Evolutionary conservation across 192 early-diverging fungal genomes (phyloP).

Genomic region (Coemansia sp.): DNA sequence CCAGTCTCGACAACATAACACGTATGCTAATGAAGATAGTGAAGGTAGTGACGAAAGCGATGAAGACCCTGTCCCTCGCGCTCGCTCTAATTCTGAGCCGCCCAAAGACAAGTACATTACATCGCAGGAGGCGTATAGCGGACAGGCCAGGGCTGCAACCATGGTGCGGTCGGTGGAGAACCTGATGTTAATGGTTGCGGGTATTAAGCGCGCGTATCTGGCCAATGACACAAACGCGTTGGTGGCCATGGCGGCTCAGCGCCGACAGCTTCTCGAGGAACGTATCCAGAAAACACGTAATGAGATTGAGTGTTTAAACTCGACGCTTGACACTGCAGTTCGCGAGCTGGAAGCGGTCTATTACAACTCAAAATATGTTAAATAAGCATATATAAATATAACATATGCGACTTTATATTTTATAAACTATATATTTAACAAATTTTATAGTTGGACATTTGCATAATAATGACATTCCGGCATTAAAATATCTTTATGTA

Average conservation of each 20-base stretch:
- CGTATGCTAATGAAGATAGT: background rate
- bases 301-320: slow-evolving; percentile 36
- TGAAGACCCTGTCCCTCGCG: background rate
- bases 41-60: slow-evolving; percentile 9
- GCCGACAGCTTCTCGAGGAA: slow-evolving; percentile 28
- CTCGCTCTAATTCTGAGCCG: slow-evolving; percentile 13
- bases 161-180: slow-evolving; percentile 54
- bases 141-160: slow-evolving; percentile 46
- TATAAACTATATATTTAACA: too few relatives aligned
- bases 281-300: slow-evolving; percentile 17
- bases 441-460: too few relatives aligned
- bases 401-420: too few relatives aligned
- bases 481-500: too few relatives aligned
- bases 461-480: too few relatives aligned
- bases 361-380: slow-evolving; percentile 46
- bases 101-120: slow-evolving; percentile 51
- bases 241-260: slow-evolving; percentile 33
- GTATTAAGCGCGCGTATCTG: slow-evolving; percentile 45
- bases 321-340: slow-evolving; percentile 39
- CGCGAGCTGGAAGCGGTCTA: slow-evolving; percentile 49
- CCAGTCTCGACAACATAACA: background rate
- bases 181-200: slow-evolving; percentile 48
- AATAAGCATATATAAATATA: slow-evolving; percentile 1
- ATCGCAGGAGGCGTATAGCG: slow-evolving; percentile 51
- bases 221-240: slow-evolving; percentile 45